Percentiles rank a stretch among this genome's conserved stretches.
phyloP scores from a whole-genome alignment of 495 filamentous ascomycete species.

The Penicillium cosmopolitanum region DNA sequence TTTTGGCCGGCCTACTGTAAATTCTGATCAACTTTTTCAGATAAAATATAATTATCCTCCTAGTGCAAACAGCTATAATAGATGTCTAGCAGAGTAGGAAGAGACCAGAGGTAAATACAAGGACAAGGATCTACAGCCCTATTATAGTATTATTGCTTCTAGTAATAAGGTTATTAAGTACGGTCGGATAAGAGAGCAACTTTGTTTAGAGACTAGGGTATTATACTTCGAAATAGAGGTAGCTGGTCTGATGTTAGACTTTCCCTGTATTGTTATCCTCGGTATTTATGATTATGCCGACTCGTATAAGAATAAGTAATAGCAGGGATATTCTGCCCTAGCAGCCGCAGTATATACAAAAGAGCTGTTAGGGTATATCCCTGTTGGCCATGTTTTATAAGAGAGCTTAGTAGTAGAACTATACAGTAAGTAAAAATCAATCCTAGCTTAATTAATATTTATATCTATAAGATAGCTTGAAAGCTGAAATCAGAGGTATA shows the following conservation, averaged over 20 bases:
- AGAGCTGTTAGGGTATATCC: slow-evolving; percentile 9
- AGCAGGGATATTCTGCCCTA: slow-evolving; percentile 38
- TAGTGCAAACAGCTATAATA: neutral
- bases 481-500: slow-evolving; percentile 19
- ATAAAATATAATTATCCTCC: neutral
- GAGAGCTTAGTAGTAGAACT: no score
- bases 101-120: neutral
- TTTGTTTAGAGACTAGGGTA: slow-evolving; percentile 6
- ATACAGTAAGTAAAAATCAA: no score
- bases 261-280: slow-evolving; percentile 36
- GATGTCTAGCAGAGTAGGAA: neutral
- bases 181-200: slow-evolving; percentile 7
- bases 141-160: slow-evolving; percentile 45
- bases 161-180: slow-evolving; percentile 39
- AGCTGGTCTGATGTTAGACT: slow-evolving; percentile 30
- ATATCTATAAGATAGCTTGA: slow-evolving; percentile 11
- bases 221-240: slow-evolving; percentile 33
- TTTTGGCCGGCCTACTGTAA: neutral
- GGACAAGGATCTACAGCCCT: slow-evolving; percentile 12
- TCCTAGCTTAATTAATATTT: neutral
- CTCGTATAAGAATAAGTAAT: slow-evolving; percentile 39
- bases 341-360: slow-evolving; percentile 36
- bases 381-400: no score
- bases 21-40: neutral
- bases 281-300: slow-evolving; percentile 43